These are phyloP conservation scores for Aspergillaceae sp. DNA, from an alignment of 2,329 filamentous ascomycete genomes.

Conservation along the genomic window DNA sequence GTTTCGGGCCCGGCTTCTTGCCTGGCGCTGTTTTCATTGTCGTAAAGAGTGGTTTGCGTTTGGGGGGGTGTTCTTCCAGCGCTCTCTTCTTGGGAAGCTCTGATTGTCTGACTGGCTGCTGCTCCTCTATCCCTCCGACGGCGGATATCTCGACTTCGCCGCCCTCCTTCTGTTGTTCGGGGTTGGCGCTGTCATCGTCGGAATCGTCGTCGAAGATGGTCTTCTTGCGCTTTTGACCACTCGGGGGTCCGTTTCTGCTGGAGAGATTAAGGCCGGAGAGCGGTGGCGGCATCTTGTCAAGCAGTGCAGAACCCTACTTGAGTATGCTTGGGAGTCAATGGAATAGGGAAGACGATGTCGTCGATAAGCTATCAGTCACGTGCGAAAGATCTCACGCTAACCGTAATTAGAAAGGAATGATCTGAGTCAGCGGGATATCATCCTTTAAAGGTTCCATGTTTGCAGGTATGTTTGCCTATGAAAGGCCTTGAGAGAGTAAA, in stretches of 20 bases:
- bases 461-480: too few species aligned
- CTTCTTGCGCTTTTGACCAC: slow-evolving; percentile 40
- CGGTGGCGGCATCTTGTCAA: slow-evolving; percentile 19
- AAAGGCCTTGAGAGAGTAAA: too few species aligned
- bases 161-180: slow-evolving; percentile 9
- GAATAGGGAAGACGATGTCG: background rate
- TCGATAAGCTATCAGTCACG: background rate
- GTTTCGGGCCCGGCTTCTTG: slow-evolving; percentile 21
- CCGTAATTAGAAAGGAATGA: too few species aligned
- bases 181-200: slow-evolving; percentile 24
- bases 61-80: slow-evolving; percentile 13
- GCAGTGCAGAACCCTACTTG: too few species aligned
- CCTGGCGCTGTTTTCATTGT: slow-evolving; percentile 25
- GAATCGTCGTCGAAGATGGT: slow-evolving; percentile 39
- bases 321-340: too few species aligned
- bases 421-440: too few species aligned
- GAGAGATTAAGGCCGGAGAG: slow-evolving; percentile 38
- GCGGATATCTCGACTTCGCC: slow-evolving; percentile 29
- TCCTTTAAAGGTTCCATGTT: too few species aligned
- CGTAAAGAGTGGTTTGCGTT: slow-evolving; percentile 1
- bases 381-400: background rate
- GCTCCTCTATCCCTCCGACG: slow-evolving; percentile 30
- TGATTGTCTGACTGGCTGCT: slow-evolving; percentile 10
- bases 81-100: slow-evolving; percentile 9
- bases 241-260: slow-evolving; percentile 27